Base-by-base conservation (phyloP, 2,329 filamentous ascomycete species). In the Xylariaceae sp. region DNA sequence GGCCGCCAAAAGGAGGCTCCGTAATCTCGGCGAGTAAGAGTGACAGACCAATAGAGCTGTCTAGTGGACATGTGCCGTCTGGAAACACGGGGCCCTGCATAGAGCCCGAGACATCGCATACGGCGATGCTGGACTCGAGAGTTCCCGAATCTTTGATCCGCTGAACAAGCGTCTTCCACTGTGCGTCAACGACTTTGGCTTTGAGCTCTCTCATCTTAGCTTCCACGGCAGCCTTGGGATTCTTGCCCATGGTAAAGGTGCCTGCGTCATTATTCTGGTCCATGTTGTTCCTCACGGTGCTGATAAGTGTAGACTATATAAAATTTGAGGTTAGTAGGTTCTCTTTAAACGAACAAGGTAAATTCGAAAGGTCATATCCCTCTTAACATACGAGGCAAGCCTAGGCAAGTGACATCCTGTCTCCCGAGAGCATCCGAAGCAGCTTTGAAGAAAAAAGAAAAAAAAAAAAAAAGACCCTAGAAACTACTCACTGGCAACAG, bases 81-180 rank as follows among this genome's bases (percentile, higher is more conserved):
- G 57, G 46, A 42, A 81, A 77, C 0, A 0, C 3, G 0, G 75
- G 73, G 0, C 0, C 0, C 0, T 0, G 0, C 82, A 85, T 85
- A 32, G 79, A 82, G 4, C 76, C 78, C 6, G 77, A 82, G 6
- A 84, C 80, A 52, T 86, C 82, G 53, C 80, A 83, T 8, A 85
- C 74, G 1, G 82, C 81, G 27, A 85, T 81, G 52, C 77, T 75
- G 13, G 76, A 78, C 13, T 77, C 70, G 6, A 86, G 69, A 0
- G 72, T 76, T 2, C 82, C 82, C 2, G 76, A 80, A 55, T 84
- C 79, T 42, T 75, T 78, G 65, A 85, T 77, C 2, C 82, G 77
- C 65, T 82, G 72, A n/a, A 85, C 80, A 0, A 85, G 70, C 0
- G 77, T 71, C 7, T 79, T 79, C 83, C 82, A 85, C 62, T 85